phyloP scores from a whole-genome alignment of 108 stramenopile species.

The Halocafeteria seosinensis region DNA sequence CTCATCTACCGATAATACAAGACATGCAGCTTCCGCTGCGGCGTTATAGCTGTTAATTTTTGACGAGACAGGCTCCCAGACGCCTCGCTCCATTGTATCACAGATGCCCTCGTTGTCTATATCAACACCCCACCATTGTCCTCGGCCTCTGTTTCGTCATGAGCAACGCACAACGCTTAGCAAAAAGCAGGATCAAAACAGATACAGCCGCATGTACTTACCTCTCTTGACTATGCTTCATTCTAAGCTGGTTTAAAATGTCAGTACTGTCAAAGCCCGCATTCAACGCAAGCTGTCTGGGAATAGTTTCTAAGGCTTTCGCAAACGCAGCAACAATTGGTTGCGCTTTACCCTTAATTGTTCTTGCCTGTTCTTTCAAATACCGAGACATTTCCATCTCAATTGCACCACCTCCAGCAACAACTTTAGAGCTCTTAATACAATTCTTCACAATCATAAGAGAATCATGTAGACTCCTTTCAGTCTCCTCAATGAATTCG shows the following conservation, averaged over 20 bases:
- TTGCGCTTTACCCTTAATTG: constrained; percentile 90
- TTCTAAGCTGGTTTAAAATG: constrained; percentile 70
- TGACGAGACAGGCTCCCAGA: constrained; percentile 96
- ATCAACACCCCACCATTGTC: constrained; percentile 88
- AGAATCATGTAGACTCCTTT: constrained; percentile 89
- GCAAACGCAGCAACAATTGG: constrained; percentile 68
- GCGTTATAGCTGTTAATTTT: constrained; percentile 73
- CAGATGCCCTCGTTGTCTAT: constrained; percentile 68
- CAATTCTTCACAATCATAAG: constrained; percentile 87
- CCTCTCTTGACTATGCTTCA: constrained; percentile 63
- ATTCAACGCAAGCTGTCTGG: constrained; percentile 87
- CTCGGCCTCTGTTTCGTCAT: too few relatives aligned
- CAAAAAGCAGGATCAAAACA: too few relatives aligned
- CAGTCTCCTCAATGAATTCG: constrained; percentile 94
- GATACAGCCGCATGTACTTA: too few relatives aligned
- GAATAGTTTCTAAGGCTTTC: constrained; percentile 86
- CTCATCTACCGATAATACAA: constrained; percentile 93
- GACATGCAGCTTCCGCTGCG: constrained; percentile 88
- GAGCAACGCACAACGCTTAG: too few relatives aligned
- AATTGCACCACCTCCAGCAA: constrained; percentile 92
- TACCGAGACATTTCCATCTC: constrained; percentile 72
- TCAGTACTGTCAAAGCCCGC: constrained; percentile 92
- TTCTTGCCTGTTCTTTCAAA: constrained; percentile 57
- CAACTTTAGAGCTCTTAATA: constrained; percentile 57
- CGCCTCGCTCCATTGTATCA: constrained; percentile 73